Evolutionary conservation across 2,329 filamentous ascomycete species (phyloP), one percentile per base, ranked within the genome.

Genomic region (Xylaria hypoxylon): DNA sequence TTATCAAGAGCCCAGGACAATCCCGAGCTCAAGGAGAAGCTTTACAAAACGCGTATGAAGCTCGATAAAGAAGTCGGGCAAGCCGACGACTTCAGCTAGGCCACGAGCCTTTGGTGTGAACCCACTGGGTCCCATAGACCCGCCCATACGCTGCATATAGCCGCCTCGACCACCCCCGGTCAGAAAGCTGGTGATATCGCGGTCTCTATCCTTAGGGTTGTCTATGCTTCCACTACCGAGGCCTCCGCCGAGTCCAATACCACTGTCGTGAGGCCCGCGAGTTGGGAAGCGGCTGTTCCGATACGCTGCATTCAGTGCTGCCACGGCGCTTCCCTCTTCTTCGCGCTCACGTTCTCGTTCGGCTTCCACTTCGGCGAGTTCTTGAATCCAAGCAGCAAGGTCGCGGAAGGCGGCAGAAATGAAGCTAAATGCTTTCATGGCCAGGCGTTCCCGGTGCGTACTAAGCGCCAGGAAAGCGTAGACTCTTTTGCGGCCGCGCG

Each of bases 1-100:
- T 40, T 8, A 35, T 74, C 65, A 87, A 10, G 84, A 83, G 67
- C 81, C 86, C 48, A 88, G 75, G 26, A 84, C 82, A 13, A 87
- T 83, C 17, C 85, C 84, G 31, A 89, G 80, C 75, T 90, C 87
- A 17, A 89, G 81, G 59, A 91, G 79, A 45, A 91, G 80, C 73
- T 85, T 83, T 28, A 91, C 89, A 73, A 91, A 91, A 68, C 84
- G 83, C 44, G 83, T 80, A 76, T 91, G 89, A 67, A 91, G 78
- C 79, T 90, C 86, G 62, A 91, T 86, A 71, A 91, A 91, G 73
- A 91, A 89, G 74, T 91, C 89, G 4, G 89, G 88, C 71, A 87
- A 80, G 22, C 89, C 89, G 31, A 90, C 87, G 45, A 91, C 80
- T 77, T 91, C 89, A 0, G 89, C 87, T 55, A 91, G 79, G 2